Conservation (phyloP, 192 early-diverging fungal species). For the Backusella morwellensis region DNA sequence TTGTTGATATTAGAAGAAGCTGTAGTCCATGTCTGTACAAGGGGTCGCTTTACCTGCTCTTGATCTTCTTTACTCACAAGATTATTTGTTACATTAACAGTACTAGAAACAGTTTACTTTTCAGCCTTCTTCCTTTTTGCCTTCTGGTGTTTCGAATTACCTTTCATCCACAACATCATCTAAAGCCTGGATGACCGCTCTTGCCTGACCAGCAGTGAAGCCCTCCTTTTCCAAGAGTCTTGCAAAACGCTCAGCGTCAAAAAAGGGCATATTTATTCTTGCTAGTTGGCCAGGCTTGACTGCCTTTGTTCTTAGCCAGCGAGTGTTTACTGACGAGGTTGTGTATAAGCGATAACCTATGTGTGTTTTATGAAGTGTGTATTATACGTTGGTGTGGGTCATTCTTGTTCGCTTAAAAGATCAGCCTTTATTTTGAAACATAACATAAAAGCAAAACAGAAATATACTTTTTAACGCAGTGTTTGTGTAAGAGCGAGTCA, state of each 20-base stretch:
- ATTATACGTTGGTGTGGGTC: background rate
- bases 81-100: constrained; percentile 53
- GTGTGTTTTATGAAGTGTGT: background rate
- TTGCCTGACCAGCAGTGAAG: constrained; percentile 63
- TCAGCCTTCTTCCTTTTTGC: background rate
- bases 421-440: background rate
- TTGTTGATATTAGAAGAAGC: no score
- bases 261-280: constrained; percentile 38
- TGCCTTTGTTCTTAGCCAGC: constrained; percentile 11
- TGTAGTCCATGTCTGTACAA: background rate
- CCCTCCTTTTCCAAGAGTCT: constrained; percentile 70
- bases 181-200: constrained; percentile 72
- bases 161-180: constrained; percentile 71
- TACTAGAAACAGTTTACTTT: constrained; percentile 34
- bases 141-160: constrained; percentile 33
- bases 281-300: background rate
- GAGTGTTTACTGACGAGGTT: background rate
- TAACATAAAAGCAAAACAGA: background rate
- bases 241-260: constrained; percentile 77
- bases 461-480: background rate
- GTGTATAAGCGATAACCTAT: background rate
- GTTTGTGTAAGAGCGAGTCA: background rate
- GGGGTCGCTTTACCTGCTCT: constrained; percentile 47
- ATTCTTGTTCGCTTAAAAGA: constrained; percentile 1
- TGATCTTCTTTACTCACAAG: constrained; percentile 83